phyloP scores from a whole-genome alignment of 345 rosid species.

The Eucalyptus fibrosa region DNA sequence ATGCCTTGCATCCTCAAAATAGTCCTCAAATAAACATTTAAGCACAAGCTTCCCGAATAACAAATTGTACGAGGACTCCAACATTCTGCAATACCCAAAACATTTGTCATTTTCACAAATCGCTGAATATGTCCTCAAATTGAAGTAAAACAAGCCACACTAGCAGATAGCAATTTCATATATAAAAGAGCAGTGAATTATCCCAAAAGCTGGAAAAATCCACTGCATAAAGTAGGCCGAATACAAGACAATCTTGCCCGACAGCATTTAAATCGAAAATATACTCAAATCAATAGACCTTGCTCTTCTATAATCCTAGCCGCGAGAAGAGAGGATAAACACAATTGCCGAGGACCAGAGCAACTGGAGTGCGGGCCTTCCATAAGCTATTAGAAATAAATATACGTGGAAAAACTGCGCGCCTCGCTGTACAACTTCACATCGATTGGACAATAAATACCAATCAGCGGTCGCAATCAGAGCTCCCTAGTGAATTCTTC shows the following conservation, averaged over 20 bases:
- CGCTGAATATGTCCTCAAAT: neutral
- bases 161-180: neutral
- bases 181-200: neutral
- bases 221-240: neutral
- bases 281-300: neutral
- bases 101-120: neutral
- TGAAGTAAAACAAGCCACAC: neutral
- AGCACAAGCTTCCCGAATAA: conserved; percentile 79
- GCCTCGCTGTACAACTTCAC: neutral
- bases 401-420: neutral
- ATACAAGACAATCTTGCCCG: neutral
- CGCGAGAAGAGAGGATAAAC: neutral
- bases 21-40: conserved; percentile 74
- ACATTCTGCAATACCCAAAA: conserved; percentile 43
- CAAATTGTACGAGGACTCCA: conserved; percentile 69
- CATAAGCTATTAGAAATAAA: neutral
- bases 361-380: neutral
- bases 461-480: neutral
- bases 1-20: conserved; percentile 64
- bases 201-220: neutral
- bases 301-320: neutral
- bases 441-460: neutral
- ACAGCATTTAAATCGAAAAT: neutral
- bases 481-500: neutral
- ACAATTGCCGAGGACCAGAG: neutral